Conservation (phyloP, 2,329 filamentous ascomycete genomes). For the Helotiales sp. region DNA sequence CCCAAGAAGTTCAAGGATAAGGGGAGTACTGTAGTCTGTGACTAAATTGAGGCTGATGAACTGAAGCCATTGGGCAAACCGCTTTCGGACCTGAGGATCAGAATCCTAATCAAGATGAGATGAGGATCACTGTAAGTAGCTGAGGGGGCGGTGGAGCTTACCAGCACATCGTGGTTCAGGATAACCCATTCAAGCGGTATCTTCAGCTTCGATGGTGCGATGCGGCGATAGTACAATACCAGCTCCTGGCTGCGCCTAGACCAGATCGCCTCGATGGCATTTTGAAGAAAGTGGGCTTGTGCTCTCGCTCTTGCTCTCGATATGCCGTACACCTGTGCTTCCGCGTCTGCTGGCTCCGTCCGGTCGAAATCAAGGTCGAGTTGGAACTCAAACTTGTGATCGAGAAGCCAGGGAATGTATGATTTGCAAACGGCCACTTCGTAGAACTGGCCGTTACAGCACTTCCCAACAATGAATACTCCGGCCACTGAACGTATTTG, state of each 20-base stretch:
- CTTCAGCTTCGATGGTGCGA: background rate
- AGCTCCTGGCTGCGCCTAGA: slow-evolving; percentile 6
- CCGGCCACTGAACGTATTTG: slow-evolving; percentile 8
- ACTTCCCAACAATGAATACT: slow-evolving; percentile 11
- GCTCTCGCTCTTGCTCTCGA: too few relatives aligned
- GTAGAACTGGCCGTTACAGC: slow-evolving; percentile 1
- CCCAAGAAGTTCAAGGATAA: slow-evolving; percentile 1
- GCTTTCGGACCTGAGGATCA: background rate
- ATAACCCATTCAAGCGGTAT: slow-evolving; percentile 9
- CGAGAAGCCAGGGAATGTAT: slow-evolving; percentile 13
- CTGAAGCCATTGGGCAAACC: slow-evolving; percentile 7
- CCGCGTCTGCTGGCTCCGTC: slow-evolving; percentile 3
- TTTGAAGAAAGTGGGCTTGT: slow-evolving; percentile 7
- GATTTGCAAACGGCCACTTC: slow-evolving; percentile 5
- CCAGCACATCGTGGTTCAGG: slow-evolving; percentile 5
- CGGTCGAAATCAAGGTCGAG: background rate
- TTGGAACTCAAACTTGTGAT: slow-evolving; percentile 13
- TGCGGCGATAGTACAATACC: background rate
- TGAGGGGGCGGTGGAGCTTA: slow-evolving; percentile 1
- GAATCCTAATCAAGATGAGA: slow-evolving; percentile 2
- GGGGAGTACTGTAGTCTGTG: slow-evolving; percentile 3
- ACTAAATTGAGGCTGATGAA: background rate
- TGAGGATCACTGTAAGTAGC: background rate
- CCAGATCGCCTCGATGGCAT: slow-evolving; percentile 11
- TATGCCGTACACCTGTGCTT: slow-evolving; percentile 6